A percentile compares a stretch with the other conserved stretches of the same genome.
These are phyloP conservation scores for Hemisphaericaspora lyxosophila DNA, from an alignment of 1,139 yeast genomes.

Conservation along the genomic window DNA sequence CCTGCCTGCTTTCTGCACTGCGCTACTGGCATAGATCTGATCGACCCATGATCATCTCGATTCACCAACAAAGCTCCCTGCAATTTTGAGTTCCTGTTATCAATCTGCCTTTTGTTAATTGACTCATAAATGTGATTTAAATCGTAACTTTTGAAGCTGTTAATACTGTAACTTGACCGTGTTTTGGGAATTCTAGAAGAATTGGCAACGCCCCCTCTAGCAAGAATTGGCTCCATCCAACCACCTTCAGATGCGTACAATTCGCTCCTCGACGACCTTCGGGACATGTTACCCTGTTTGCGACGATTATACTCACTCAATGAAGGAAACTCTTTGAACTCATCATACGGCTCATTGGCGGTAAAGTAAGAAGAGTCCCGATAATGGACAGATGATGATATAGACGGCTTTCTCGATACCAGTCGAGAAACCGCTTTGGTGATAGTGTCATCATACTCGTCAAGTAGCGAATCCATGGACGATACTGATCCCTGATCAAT, in stretches of 20 bases:
- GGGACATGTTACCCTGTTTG: neutral
- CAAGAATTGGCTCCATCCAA: conserved; percentile 43
- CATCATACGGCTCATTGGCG: conserved; percentile 13
- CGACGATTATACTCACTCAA: conserved; percentile 35
- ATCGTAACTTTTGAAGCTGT: conserved; percentile 17
- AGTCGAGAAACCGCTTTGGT: conserved; percentile 31
- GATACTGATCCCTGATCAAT: conserved; percentile 25
- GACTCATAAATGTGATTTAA: conserved; percentile 13
- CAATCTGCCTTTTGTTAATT: conserved; percentile 1
- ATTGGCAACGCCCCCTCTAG: neutral
- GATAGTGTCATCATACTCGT: conserved; percentile 49
- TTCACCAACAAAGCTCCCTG: neutral
- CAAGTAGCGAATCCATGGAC: conserved; percentile 53
- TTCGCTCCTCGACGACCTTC: conserved; percentile 42
- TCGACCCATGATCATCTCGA: neutral
- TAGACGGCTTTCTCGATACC: conserved; percentile 29
- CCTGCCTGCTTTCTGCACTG: neutral
- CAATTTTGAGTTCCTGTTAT: neutral
- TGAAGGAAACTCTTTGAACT: conserved; percentile 32
- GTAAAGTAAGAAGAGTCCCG: conserved; percentile 6
- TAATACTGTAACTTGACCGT: conserved; percentile 31
- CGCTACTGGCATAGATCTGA: neutral
- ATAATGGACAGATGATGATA: conserved; percentile 25
- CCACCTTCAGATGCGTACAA: conserved; percentile 40
- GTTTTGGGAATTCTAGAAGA: conserved; percentile 19